Evolutionary conservation across 75 land plant species (phyloP).

Genomic region (Picea sitchensis): DNA sequence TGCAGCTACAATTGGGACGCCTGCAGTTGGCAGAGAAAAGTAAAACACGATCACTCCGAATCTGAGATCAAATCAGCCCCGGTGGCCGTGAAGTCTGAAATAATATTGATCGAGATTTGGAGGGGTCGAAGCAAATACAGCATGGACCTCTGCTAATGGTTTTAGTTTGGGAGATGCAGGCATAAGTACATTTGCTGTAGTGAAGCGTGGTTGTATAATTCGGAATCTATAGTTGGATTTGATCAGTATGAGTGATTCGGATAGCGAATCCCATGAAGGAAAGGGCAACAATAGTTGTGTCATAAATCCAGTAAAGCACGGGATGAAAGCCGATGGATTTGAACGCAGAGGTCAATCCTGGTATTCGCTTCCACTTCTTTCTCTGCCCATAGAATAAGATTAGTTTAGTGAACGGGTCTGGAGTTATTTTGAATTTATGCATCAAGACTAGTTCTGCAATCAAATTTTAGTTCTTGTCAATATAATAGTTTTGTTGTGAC

Average conservation of each 20-base stretch:
- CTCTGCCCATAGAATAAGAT: background rate
- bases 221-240: background rate
- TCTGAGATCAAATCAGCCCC: background rate
- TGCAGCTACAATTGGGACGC: background rate
- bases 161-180: background rate
- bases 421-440: too few relatives aligned
- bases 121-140: background rate
- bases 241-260: constrained; percentile 3
- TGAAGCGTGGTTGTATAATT: background rate
- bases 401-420: background rate
- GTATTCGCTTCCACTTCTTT: constrained; percentile 25
- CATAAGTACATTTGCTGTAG: background rate
- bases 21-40: too few relatives aligned
- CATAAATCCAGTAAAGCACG: constrained; percentile 26
- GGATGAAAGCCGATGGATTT: constrained; percentile 63
- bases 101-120: background rate
- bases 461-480: too few relatives aligned
- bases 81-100: background rate
- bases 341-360: constrained; percentile 70
- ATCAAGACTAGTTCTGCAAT: too few relatives aligned
- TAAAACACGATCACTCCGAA: background rate
- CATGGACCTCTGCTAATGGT: background rate
- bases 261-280: background rate
- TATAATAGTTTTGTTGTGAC: background rate
- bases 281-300: constrained; percentile 1